phyloP scores from a whole-genome alignment of 257 asterid species.

The Fraxinus quadrangulata region DNA sequence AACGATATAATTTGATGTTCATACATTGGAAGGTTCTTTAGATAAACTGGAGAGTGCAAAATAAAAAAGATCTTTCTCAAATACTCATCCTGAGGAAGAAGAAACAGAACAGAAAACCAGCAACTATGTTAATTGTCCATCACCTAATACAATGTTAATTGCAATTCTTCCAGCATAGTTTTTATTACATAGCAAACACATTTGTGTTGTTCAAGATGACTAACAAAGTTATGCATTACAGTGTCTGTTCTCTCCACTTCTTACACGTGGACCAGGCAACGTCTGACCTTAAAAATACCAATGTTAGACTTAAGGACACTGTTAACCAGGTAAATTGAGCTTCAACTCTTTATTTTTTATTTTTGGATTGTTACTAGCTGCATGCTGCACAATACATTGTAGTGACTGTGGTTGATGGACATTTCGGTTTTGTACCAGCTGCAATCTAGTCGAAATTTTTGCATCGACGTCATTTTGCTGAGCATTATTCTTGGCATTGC shows the following conservation, averaged over 20 bases:
- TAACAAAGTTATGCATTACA: background rate
- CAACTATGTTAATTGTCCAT: background rate
- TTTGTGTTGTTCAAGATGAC: background rate
- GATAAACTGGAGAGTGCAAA: no score
- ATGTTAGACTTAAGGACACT: slow-evolving; percentile 90
- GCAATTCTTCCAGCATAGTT: background rate
- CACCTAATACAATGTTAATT: background rate
- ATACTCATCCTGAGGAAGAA: background rate
- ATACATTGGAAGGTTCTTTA: no score
- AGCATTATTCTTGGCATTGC: slow-evolving; percentile 93
- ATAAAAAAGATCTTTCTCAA: background rate
- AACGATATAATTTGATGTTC: no score
- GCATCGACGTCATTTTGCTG: slow-evolving; percentile 80
- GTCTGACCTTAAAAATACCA: slow-evolving; percentile 88
- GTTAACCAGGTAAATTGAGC: slow-evolving; percentile 76
- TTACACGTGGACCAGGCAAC: slow-evolving; percentile 87
- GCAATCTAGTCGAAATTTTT: slow-evolving; percentile 93
- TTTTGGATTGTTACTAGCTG: background rate
- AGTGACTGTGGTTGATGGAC: slow-evolving; percentile 11
- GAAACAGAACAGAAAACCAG: background rate
- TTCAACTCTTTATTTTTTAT: slow-evolving; percentile 3
- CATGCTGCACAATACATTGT: background rate
- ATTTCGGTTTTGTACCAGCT: slow-evolving; percentile 52
- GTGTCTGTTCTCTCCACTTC: slow-evolving; percentile 22
- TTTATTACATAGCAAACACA: background rate